Evolutionary conservation across 2,329 filamentous ascomycete species (phyloP), one percentile per base, ranked within the genome.

Genomic region (Fusarium napiforme): DNA sequence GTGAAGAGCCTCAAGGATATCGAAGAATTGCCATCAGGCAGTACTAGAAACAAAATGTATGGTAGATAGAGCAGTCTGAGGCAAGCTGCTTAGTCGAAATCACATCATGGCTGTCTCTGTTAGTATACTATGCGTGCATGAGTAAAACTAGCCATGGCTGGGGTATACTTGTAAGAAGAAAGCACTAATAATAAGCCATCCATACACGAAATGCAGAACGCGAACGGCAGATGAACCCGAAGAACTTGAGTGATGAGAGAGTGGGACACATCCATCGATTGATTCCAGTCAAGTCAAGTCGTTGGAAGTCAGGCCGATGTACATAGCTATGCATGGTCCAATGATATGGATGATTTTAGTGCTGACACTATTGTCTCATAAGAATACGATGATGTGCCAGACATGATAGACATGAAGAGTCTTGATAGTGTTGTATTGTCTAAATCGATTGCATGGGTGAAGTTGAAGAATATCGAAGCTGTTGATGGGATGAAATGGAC

Each of bases 401-500:
- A 28, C 11, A n/a, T 43, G 37, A 19, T 40, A 60, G 18, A 23
- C 9, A n/a, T 18, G 26, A 9, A 39, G 30, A 23, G 23, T 37
- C 39, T 30, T 30, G 47, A 30, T 50, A 55, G 57, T 42, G 66
- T 60, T 43, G 36, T 39, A 36, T 36, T 32, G 28, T 49, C 21
- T 21, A 12, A 36, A 39, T 53, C 8, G 30, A 45, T 36, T 32
- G 59, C 57, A 69, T 57, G 71, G 63, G 69, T 56, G 52, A 69
- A 58, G 72, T 69, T 72, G 69, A 64, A 66, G 71, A 74, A 64
- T 39, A 64, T 67, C 45, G 37, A 47, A 61, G 55, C 46, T 47
- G 53, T 37, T 67, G 40, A 67, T 34, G 46, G 57, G 52, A 55
- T 55, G 56, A 56, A 50, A 60, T 65, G 39, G 52, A 53, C 1